Conservation (phyloP, 352 stramenopile species). For the Phytopythium sindhum region DNA sequence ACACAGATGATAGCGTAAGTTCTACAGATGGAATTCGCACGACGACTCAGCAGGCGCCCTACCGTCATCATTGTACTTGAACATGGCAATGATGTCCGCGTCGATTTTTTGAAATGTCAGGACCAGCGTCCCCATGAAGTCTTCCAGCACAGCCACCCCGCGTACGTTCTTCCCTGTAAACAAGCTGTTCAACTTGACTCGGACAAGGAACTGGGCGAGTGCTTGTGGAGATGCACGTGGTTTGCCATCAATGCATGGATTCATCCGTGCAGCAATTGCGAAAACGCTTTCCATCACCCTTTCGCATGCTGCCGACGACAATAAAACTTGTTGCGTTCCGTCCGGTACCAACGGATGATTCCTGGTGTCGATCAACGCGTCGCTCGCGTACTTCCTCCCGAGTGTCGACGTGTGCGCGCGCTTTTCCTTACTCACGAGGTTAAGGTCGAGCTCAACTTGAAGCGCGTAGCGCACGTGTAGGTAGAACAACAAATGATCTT, state of each 20-base stretch:
- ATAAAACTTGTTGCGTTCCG: constrained; percentile 47
- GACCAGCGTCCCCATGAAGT: constrained; percentile 41
- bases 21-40: neutral
- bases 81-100: constrained; percentile 73
- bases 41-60: neutral
- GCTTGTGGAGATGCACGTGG: constrained; percentile 16
- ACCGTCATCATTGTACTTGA: constrained; percentile 85
- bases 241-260: neutral
- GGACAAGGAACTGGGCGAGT: constrained; percentile 40
- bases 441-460: constrained; percentile 52
- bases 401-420: constrained; percentile 40
- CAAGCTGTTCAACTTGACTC: constrained; percentile 27
- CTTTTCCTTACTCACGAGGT: constrained; percentile 60
- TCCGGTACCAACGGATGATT: constrained; percentile 53
- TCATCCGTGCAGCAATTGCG: neutral
- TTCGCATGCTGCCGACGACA: constrained; percentile 42
- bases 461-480: constrained; percentile 39
- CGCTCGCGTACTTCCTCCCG: constrained; percentile 39
- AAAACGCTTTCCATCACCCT: constrained; percentile 44
- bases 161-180: neutral
- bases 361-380: constrained; percentile 25
- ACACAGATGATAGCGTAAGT: neutral
- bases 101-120: constrained; percentile 47
- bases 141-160: constrained; percentile 18
- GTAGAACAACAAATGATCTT: constrained; percentile 66